phyloP scores from a whole-genome alignment of 2,329 filamentous ascomycete species.

The Venturia oleaginea region DNA sequence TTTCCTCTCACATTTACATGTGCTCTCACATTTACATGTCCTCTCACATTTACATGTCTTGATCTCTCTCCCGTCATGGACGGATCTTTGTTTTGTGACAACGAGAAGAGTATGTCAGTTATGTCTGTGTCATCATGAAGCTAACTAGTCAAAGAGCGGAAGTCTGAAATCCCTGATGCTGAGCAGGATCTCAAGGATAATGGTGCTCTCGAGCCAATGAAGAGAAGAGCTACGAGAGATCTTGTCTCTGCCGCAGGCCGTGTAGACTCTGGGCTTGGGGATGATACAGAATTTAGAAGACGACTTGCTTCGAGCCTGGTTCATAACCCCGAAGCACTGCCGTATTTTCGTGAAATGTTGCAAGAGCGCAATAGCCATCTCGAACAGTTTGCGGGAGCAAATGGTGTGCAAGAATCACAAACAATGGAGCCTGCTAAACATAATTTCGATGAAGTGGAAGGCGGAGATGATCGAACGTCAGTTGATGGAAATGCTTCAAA shows the following conservation, averaged over 20 bases:
- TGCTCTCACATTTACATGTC: too few species aligned
- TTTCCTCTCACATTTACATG: too few species aligned
- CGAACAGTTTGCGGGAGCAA: too few species aligned
- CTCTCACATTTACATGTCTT: too few species aligned
- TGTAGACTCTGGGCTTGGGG: neutral
- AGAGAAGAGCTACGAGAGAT: neutral
- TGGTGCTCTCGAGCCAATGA: neutral
- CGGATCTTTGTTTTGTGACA: neutral
- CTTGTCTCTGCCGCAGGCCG: neutral
- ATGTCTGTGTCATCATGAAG: neutral
- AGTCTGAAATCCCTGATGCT: neutral
- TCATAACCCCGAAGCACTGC: neutral
- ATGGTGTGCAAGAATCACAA: too few species aligned
- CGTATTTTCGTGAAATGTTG: neutral
- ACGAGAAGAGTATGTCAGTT: neutral
- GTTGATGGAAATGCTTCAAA: too few species aligned
- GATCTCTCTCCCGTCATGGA: neutral
- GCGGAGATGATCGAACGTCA: too few species aligned
- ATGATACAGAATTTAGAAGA: neutral
- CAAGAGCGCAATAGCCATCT: too few species aligned
- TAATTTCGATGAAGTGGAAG: too few species aligned
- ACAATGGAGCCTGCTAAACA: too few species aligned
- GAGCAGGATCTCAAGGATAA: neutral
- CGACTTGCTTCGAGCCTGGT: neutral
- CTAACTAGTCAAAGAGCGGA: too few species aligned